phyloP scores from a whole-genome alignment of 2,329 filamentous ascomycete genomes.

The Mollisia scopiformis region DNA sequence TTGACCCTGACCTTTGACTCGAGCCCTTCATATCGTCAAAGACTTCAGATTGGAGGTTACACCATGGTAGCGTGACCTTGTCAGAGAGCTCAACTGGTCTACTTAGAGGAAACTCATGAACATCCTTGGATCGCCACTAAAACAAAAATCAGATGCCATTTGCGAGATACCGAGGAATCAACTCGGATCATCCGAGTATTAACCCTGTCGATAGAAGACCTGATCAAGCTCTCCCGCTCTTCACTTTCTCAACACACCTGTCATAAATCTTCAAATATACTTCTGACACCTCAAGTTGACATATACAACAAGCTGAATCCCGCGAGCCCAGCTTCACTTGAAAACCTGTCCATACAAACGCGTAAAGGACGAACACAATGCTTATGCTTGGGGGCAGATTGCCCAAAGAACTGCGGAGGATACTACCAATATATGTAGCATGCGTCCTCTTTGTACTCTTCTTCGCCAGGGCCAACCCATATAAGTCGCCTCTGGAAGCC shows the following conservation, averaged over 20 bases:
- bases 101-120: neutral
- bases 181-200: neutral
- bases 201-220: neutral
- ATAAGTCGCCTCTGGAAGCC: conserved; percentile 12
- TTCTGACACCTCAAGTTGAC: neutral
- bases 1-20: neutral
- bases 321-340: neutral
- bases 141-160: neutral
- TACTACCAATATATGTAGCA: conserved; percentile 32
- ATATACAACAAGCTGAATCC: neutral
- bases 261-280: neutral
- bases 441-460: conserved; percentile 29
- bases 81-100: neutral
- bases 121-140: neutral
- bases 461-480: conserved; percentile 22
- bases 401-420: conserved; percentile 26
- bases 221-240: neutral
- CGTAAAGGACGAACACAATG: neutral
- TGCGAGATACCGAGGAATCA: neutral
- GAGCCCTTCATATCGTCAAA: neutral
- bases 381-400: neutral
- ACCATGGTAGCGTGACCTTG: neutral
- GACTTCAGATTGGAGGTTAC: neutral
- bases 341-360: neutral
- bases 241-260: neutral